Evolutionary conservation across 2,329 filamentous ascomycete genomes (phyloP).

Genomic region (Fusarium citri): DNA sequence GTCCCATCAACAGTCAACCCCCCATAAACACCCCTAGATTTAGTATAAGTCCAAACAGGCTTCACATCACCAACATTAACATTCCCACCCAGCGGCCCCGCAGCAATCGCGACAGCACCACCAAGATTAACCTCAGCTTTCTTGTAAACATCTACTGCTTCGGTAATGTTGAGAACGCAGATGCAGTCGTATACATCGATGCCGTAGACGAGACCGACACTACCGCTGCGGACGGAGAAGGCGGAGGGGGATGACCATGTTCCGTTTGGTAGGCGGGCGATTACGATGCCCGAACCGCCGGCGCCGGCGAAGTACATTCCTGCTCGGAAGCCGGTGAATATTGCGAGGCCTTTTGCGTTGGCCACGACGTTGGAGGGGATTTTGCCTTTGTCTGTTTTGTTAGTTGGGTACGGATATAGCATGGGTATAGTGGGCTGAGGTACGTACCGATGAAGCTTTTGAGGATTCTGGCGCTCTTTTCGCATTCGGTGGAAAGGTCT

Average conservation of each 20-base stretch:
- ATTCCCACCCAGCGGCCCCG: slow-evolving; percentile 1
- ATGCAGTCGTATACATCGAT: slow-evolving; percentile 20
- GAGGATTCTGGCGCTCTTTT: slow-evolving; percentile 10
- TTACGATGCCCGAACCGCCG: slow-evolving; percentile 10
- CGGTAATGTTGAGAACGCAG: slow-evolving; percentile 7
- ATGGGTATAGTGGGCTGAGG: fast-evolving
- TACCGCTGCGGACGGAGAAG: slow-evolving; percentile 17
- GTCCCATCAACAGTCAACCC: slow-evolving; percentile 20
- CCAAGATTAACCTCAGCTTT: slow-evolving; percentile 15
- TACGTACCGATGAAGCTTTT: slow-evolving; percentile 6
- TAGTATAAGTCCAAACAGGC: slow-evolving; percentile 18
- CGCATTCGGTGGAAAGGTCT: slow-evolving; percentile 3
- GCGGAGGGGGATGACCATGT: slow-evolving; percentile 5
- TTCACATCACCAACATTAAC: not conserved
- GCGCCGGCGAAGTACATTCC: slow-evolving; percentile 21
- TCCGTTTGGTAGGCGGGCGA: not conserved
- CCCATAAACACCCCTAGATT: slow-evolving; percentile 7
- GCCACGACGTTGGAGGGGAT: not conserved
- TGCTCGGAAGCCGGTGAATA: slow-evolving; percentile 18
- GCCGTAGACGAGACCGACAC: slow-evolving; percentile 15
- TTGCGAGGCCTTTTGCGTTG: slow-evolving; percentile 11
- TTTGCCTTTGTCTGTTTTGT: not conserved
- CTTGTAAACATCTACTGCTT: slow-evolving; percentile 5
- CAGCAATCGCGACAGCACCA: slow-evolving; percentile 6
- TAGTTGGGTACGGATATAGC: fast-evolving